These are phyloP conservation scores for Phytophthora litchii DNA, from an alignment of 352 stramenopile species.

Conservation along the genomic window DNA sequence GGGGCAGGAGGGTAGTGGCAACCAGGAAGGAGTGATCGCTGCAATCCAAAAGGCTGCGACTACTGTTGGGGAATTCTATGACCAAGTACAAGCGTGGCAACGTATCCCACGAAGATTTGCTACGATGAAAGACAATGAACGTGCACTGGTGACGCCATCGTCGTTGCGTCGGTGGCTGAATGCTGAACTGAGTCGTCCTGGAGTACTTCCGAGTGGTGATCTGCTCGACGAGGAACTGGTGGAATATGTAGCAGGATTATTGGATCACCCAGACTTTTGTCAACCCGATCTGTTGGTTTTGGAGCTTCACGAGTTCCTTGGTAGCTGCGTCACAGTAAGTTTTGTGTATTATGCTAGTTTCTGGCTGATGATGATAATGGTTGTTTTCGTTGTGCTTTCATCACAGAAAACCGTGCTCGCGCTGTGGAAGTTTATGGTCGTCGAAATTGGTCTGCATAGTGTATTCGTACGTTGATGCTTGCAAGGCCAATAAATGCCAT, in stretches of 20 bases:
- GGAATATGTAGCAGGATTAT: slow-evolving; percentile 64
- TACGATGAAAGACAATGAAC: slow-evolving; percentile 37
- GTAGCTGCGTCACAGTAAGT: slow-evolving; percentile 40
- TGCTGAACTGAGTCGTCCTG: slow-evolving; percentile 48
- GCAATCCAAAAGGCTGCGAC: slow-evolving; percentile 33
- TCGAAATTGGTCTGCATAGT: slow-evolving; percentile 59
- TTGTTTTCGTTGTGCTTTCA: slow-evolving; percentile 4
- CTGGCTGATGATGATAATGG: slow-evolving; percentile 6
- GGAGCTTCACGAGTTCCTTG: slow-evolving; percentile 80
- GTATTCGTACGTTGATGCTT: slow-evolving; percentile 47
- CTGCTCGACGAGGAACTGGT: slow-evolving; percentile 64
- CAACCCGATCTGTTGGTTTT: slow-evolving; percentile 65
- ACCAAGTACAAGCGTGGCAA: slow-evolving; percentile 49
- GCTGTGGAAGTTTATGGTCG: slow-evolving; percentile 77
- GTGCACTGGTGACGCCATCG: slow-evolving; percentile 13
- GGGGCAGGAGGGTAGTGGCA: background rate
- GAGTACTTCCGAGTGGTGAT: slow-evolving; percentile 31
- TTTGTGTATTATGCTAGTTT: slow-evolving; percentile 4
- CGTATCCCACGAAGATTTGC: slow-evolving; percentile 55
- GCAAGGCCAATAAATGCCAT: background rate
- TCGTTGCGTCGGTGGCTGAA: slow-evolving; percentile 50
- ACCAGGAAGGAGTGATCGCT: slow-evolving; percentile 20
- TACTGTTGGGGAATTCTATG: slow-evolving; percentile 46
- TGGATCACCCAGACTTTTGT: slow-evolving; percentile 76
- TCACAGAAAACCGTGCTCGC: slow-evolving; percentile 64